A percentile compares a stretch with the other conserved stretches of the same genome.
Conservation (phyloP, 441 rosid species). For the Rhodomyrtus psidioides region DNA sequence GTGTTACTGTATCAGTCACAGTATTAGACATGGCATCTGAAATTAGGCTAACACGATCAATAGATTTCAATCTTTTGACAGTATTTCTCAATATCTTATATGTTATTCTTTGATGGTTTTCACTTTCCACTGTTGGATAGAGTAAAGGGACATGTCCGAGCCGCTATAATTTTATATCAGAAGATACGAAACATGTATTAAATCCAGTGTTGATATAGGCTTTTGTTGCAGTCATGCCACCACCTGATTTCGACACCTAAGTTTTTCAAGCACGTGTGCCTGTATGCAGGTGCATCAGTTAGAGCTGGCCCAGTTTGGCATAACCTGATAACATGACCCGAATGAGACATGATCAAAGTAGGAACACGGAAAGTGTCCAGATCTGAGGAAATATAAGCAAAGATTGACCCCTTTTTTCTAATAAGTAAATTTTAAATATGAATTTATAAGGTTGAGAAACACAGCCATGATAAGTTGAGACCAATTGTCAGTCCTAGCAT, state of each 20-base stretch:
- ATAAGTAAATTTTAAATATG: neutral
- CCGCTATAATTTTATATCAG: neutral
- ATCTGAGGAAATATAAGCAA: neutral
- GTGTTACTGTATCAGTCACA: neutral
- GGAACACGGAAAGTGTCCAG: neutral
- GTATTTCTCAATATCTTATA: neutral
- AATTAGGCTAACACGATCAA: neutral
- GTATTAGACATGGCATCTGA: neutral
- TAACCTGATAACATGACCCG: neutral
- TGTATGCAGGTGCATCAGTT: neutral
- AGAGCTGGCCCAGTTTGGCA: neutral
- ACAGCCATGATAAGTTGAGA: neutral
- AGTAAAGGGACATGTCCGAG: neutral
- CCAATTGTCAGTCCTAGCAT: neutral
- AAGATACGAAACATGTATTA: too few relatives aligned
- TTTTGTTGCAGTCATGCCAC: neutral
- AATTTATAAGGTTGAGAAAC: neutral
- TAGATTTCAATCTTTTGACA: neutral
- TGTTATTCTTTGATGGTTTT: neutral
- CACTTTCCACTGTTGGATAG: neutral
- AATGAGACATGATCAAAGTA: neutral
- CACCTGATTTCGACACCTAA: neutral
- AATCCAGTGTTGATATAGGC: neutral
- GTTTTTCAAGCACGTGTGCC: neutral
- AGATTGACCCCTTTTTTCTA: neutral